Evolutionary conservation across 192 early-diverging fungal genomes (phyloP), one percentile per base, ranked within the genome.

Genomic region (Entomortierella chlamydospora): DNA sequence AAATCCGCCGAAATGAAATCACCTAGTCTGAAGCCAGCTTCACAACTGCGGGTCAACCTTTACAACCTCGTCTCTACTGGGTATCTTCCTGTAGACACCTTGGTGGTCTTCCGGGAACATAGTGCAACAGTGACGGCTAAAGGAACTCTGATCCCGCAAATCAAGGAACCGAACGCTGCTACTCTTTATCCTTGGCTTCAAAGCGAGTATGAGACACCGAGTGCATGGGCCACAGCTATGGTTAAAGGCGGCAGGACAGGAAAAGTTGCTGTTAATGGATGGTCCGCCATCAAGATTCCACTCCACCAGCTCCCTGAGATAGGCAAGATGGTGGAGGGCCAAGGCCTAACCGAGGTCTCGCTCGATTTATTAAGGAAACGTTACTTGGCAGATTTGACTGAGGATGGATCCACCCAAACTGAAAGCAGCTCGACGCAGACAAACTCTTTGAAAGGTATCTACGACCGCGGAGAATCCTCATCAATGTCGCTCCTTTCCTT

Each of bases 191-290:
- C 73, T 4, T 79, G 68, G 69, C 63, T 83, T 6, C 72, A 71
- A 45, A 62, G 29, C 47, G 81, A 83, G 43, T 91, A 87, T 34
- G 88, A 90, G 52, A 91, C 88, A 6, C 90, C 90, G 11, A 86
- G 85, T 25, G 88, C 90, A 2, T 91, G 85, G 87, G 90, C 88
- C 7, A 90, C 90, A 1, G 88, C 88, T 0, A 85, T 91, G 43
- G 85, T 87, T 56, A 81, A 86, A 20, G 84, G 85, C 12, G 84
- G 81, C 68, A 61, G 72, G 50, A 73, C 72, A 28, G 81, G 72
- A 0, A 74, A 74, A 28, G 88, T 90, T 2, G 87, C 88, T 0
- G 88, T 90, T 31, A 91, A 91, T 64, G 90, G 90, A 47, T 91
- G 90, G 90, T 88, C 86, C 6, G 87, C 90, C 10, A 87, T 88